These are phyloP conservation scores for Collybia sp. DNA, from an alignment of 768 basidiomycete species.

Conservation along the genomic window DNA sequence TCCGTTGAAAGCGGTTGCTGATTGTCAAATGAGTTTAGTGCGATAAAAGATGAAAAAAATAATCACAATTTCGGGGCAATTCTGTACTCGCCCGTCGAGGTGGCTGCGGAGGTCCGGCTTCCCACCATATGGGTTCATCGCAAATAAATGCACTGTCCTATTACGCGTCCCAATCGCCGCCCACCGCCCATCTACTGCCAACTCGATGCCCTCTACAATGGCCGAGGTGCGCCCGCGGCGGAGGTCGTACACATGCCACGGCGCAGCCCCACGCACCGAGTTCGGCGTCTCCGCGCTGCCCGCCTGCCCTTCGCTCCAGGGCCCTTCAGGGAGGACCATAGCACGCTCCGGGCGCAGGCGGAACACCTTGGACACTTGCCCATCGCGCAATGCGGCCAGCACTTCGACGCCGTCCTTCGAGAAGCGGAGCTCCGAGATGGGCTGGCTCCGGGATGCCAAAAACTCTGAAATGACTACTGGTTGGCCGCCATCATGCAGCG, in stretches of 20 bases:
- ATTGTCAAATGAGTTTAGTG: conserved; percentile 1
- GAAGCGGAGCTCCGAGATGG: conserved; percentile 43
- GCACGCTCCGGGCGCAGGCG: not conserved
- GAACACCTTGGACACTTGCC: not conserved
- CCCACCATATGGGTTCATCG: conserved; percentile 75
- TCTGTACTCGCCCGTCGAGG: conserved; percentile 51
- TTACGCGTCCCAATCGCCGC: conserved; percentile 62
- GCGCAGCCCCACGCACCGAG: conserved; percentile 15
- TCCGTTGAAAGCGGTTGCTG: conserved; percentile 51
- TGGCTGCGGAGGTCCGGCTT: conserved; percentile 58
- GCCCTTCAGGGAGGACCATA: conserved; percentile 2
- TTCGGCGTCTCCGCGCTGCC: conserved; percentile 41
- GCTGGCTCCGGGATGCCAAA: conserved; percentile 39
- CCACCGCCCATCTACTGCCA: conserved; percentile 62
- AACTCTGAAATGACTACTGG: conserved; percentile 42
- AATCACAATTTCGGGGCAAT: conserved; percentile 45
- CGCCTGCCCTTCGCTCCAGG: conserved; percentile 51
- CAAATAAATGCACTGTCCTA: conserved; percentile 67
- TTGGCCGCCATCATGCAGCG: conserved; percentile 10
- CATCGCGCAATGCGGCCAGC: conserved; percentile 20
- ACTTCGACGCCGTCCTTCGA: conserved; percentile 50
- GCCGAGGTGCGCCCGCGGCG: conserved; percentile 70
- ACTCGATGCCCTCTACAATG: conserved; percentile 49
- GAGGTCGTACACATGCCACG: conserved; percentile 58
- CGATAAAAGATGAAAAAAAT: conserved; percentile 1